Evolutionary conservation across 192 early-diverging fungal genomes (phyloP), one percentile per base, ranked within the genome.

Genomic region (Coemansia reversa): DNA sequence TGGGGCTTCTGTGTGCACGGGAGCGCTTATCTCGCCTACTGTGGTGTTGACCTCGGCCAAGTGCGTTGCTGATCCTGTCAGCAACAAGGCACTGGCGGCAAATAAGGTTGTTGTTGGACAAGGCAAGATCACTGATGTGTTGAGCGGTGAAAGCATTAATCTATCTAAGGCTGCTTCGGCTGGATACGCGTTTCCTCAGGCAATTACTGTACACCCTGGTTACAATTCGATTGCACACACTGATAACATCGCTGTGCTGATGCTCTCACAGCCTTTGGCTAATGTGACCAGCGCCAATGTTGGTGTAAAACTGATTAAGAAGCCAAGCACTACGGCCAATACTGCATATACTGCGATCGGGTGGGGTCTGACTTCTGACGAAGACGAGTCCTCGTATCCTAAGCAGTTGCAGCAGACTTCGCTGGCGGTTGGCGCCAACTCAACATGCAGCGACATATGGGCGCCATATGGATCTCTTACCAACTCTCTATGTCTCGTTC

Each of bases 201-300:
- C 67, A n/a, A 55, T 80, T 20, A 51, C 55, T 1, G 57, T 70
- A 24, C 77, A 80, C 12, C 77, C 77, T 3, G 77, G 77, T 11
- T 80, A 71, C 61, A 70, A 74, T 65, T 80, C 77, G 35, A 71
- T 80, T 55, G 77, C 77, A 14, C 58, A 50, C 32, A 67, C 68
- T 18, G 77, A 80, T 62, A 80, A 80, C 59, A 62, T 80, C 33
- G 77, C 77, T 7, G 69, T 70, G 23, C 60, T 80, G 8, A 54
- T 50, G 4, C 66, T 80, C 48, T 39, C 64, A 57, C 65, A 71
- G 65, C 68, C 77, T 20, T 55, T 80, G 57, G 56, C 54, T 24
- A 65, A 60, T 33, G 62, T 62, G 3, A 59, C 66, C 9, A 60
- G 52, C 32, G 16, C 50, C 16, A 23, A 22, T 25, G 30, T 23